A percentile compares a stretch with the other conserved stretches of the same genome.
Evolutionary conservation across 495 filamentous ascomycete genomes (phyloP).

Genomic region (Penicillium diatomitis): DNA sequence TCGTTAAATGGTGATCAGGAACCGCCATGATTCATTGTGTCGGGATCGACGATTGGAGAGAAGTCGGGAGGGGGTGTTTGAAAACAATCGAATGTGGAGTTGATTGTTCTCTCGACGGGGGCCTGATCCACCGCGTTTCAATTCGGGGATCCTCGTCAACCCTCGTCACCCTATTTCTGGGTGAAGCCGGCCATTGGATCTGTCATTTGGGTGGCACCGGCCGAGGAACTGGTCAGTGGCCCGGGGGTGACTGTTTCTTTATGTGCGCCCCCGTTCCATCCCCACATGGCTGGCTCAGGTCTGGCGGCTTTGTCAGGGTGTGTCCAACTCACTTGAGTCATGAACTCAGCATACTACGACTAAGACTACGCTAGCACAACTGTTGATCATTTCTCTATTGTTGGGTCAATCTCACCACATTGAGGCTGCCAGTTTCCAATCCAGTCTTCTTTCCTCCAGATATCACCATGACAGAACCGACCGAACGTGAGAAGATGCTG

Average conservation of each 20-base stretch:
- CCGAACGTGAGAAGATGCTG: conserved; percentile 29
- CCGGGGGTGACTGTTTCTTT: neutral
- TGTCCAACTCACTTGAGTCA: neutral
- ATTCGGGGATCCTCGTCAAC: too few species aligned
- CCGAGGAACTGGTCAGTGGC: too few species aligned
- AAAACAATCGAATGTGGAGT: neutral
- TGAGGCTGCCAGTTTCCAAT: too few species aligned
- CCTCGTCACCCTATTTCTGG: too few species aligned
- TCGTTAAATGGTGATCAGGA: neutral
- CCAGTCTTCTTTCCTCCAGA: too few species aligned
- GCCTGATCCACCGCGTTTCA: too few species aligned
- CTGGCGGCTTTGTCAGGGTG: neutral
- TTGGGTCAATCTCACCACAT: too few species aligned
- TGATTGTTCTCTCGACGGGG: neutral
- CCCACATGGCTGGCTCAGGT: conserved; percentile 1
- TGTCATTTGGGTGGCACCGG: too few species aligned
- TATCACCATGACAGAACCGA: conserved; percentile 11
- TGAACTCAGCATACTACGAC: neutral
- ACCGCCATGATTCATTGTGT: conserved; percentile 1
- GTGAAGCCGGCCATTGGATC: too few species aligned
- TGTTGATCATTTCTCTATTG: too few species aligned
- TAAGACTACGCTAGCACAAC: too few species aligned
- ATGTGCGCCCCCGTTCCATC: neutral
- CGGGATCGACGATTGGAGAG: neutral
- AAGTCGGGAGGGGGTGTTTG: neutral